Base-by-base conservation (phyloP, 1,284 basidiomycete species). In the Ustilago hordei region DNA sequence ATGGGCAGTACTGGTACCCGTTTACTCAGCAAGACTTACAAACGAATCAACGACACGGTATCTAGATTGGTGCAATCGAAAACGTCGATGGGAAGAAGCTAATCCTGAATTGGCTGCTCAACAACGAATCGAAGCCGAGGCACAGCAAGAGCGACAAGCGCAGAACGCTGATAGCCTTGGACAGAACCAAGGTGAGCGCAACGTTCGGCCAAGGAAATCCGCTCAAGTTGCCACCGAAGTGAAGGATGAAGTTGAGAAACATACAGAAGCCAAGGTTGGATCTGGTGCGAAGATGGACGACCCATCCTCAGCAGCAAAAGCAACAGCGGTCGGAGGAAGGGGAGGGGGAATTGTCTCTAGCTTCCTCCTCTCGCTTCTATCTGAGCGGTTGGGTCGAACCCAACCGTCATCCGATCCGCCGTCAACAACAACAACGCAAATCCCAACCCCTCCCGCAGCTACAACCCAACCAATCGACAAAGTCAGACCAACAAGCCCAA, bases 31-130 rank as follows among this genome's bases (percentile, higher is more conserved):
- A 2, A 48, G 71, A 5, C 43, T 78, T 62, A 64, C 61, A 9
- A 78, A 78, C 53, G 75, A 78, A 31, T 62, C 56, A 28, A 74
- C 71, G n/a, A 59, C 64, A 11, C n/a, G 47, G 15, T 78, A 74
- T 31, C 23, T 78, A 15, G 71, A 78, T 1, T 78, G 75, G 75
- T 78, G 68, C 64, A 43, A 11, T 3, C 32, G 65, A 5, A 78
- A 78, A 56, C 31, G 68, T 1, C 43, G 60, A 31, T 78, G 71
- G 71, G 64, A 74, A 19, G 48, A 66, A 48, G 64, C 57, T 9
- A 66, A 77, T 58, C 69, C 75, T 0, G 63, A 61, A 23, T 23
- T 67, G 8, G 68, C 58, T 0, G 55, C 28, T 15, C 15, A 36
- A 34, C 36, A 45, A 35, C 38, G 11, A 28, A 28, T 28, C 23